Base-by-base conservation (phyloP, 371 early-diverging fungal genomes). In the Apophysomyces ossiformis region DNA sequence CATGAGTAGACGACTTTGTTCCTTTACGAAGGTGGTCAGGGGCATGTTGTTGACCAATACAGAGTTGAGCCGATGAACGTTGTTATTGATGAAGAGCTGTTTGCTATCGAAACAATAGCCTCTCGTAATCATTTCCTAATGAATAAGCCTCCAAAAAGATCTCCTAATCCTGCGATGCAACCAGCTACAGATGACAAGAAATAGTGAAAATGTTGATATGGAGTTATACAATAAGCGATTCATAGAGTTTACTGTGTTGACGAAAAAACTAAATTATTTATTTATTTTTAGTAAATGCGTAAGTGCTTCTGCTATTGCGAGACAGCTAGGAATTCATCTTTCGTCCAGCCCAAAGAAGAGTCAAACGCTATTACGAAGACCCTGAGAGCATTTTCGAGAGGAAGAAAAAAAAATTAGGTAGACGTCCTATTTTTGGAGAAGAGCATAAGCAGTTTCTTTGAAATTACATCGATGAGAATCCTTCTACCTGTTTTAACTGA, bases 81-180 rank as follows among this genome's bases (percentile, higher is more conserved):
- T 67, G 59, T 67, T 67, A 36, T 59, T 67, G 59, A 67, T 46
- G 63, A 63, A 58, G 54, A 66, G 66, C 35, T 61, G 35, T 65
- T 16, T 18, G 60, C 6, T 41, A 41, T 41, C 41, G 5, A 41
- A 5, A 41, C 6, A 41, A 41, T 41, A 41, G 0, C 1, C 43
- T 57, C 7, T 60, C 36, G 58, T 5, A 63, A 54, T 54, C 50
- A 54, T 32, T 64, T 64, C 45, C 44, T 64, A 57, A 64, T 64
- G 64, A 58, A 64, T 64, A 64, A 64, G 57, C 64, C 57, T 45
- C 46, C 64, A 21, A 43, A 64, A 64, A 64, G 64, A 58, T 37
- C 45, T 35, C 41, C 57, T 56, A 21, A 50, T 41, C 41, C 8
- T 41, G 41, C 13, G 5, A 41, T 41, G 41, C 41, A 41, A 11